These are phyloP conservation scores for Calocera viscosa DNA, from an alignment of 768 basidiomycete genomes.

Conservation along the genomic window DNA sequence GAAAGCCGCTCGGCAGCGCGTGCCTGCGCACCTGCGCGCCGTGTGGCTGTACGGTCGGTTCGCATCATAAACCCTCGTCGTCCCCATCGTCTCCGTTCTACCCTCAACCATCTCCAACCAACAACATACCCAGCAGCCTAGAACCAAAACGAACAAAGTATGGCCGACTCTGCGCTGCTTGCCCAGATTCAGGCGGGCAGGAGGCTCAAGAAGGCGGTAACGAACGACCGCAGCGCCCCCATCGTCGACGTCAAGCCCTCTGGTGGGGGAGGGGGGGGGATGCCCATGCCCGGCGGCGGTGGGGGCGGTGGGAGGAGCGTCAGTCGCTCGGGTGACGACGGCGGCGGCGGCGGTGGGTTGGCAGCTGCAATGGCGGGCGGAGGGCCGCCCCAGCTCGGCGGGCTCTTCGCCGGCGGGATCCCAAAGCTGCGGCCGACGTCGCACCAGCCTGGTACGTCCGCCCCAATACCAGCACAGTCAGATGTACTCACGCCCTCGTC, in stretches of 20 bases:
- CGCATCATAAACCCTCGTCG: too few species aligned
- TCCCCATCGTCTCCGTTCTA: too few species aligned
- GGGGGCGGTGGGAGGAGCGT: slow-evolving; percentile 24
- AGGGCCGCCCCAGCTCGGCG: slow-evolving; percentile 71
- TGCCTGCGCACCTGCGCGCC: too few species aligned
- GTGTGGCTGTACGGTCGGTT: too few species aligned
- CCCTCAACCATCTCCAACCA: too few species aligned
- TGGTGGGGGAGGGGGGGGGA: slow-evolving; percentile 33
- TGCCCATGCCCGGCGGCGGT: slow-evolving; percentile 22
- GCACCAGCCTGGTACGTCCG: slow-evolving; percentile 24
- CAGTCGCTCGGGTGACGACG: slow-evolving; percentile 20
- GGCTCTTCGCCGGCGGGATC: slow-evolving; percentile 81
- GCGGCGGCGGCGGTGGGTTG: slow-evolving; percentile 26
- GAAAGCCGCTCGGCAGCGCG: too few species aligned
- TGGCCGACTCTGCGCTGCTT: slow-evolving; percentile 44
- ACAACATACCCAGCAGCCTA: too few species aligned
- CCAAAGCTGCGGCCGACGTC: slow-evolving; percentile 81
- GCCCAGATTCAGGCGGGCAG: slow-evolving; percentile 75
- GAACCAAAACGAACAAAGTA: not conserved
- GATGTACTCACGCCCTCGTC: not conserved
- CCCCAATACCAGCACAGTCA: not conserved
- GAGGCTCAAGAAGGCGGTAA: slow-evolving; percentile 66
- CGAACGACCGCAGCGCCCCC: slow-evolving; percentile 70
- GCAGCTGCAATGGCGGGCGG: slow-evolving; percentile 22
- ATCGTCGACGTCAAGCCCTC: slow-evolving; percentile 35